Evolutionary conservation across 768 basidiomycete species (phyloP).

Genomic region (Cytidiella melzeri): DNA sequence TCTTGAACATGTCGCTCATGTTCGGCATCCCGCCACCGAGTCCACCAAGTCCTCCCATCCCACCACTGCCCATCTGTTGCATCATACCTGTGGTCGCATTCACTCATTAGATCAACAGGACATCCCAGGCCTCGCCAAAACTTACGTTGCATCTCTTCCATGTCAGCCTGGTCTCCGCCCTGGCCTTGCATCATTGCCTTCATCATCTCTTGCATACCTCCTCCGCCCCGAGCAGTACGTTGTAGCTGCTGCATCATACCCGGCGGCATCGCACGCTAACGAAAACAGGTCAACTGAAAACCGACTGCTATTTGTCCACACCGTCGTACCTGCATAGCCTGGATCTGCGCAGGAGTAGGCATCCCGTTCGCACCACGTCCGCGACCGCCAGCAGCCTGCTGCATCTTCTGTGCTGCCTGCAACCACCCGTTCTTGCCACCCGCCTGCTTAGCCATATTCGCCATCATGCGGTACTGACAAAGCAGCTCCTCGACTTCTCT

Average conservation of each 20-base stretch:
- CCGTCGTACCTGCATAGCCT: slow-evolving; percentile 81
- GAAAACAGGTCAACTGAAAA: background rate
- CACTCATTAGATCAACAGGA: slow-evolving; percentile 6
- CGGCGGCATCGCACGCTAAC: slow-evolving; percentile 88
- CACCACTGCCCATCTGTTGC: slow-evolving; percentile 71
- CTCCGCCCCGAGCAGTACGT: slow-evolving; percentile 68
- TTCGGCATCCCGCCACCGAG: slow-evolving; percentile 61
- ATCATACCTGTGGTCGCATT: slow-evolving; percentile 62
- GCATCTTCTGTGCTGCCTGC: slow-evolving; percentile 91
- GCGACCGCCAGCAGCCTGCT: slow-evolving; percentile 76
- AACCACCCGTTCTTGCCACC: slow-evolving; percentile 97
- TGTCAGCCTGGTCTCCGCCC: slow-evolving; percentile 83
- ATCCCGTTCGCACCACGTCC: slow-evolving; percentile 83
- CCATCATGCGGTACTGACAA: slow-evolving; percentile 98
- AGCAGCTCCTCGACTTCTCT: slow-evolving; percentile 97
- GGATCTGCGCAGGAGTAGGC: slow-evolving; percentile 90
- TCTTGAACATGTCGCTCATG: slow-evolving; percentile 78
- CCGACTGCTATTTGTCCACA: background rate
- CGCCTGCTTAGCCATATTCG: slow-evolving; percentile 96
- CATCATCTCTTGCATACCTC: slow-evolving; percentile 98
- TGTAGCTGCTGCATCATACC: slow-evolving; percentile 96
- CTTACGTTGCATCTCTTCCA: slow-evolving; percentile 92
- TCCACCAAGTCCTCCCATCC: slow-evolving; percentile 54
- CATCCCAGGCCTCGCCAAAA: too few relatives aligned
- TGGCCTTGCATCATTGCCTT: slow-evolving; percentile 95